These are phyloP conservation scores for Aspergillus costaricaensis DNA, from an alignment of 2,329 filamentous ascomycete genomes.

Conservation along the genomic window DNA sequence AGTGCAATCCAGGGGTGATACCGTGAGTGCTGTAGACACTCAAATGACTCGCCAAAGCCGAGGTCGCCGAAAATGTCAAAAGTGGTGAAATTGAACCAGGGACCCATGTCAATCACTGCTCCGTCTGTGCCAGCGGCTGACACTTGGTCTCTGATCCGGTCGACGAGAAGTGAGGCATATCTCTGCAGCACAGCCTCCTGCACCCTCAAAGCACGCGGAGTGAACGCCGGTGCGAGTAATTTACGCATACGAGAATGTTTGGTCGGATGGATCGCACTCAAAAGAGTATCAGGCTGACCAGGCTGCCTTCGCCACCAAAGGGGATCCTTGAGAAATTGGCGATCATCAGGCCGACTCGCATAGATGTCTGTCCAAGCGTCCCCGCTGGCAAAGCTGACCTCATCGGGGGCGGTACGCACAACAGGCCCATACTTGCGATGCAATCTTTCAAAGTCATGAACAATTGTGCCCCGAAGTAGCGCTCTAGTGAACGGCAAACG, in stretches of 20 bases:
- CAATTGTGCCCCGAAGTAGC: no score
- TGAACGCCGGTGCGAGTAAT: slow-evolving; percentile 1
- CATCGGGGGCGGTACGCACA: no score
- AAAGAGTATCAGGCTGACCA: slow-evolving; percentile 9
- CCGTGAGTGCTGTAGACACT: slow-evolving; percentile 29
- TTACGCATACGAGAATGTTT: slow-evolving; percentile 9
- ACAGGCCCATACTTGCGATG: no score
- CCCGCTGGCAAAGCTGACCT: no score
- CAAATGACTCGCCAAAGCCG: slow-evolving; percentile 36
- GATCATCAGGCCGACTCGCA: not conserved
- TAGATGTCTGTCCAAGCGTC: not conserved
- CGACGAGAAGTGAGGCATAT: slow-evolving; percentile 4
- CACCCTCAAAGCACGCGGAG: not conserved
- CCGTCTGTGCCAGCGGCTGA: not conserved
- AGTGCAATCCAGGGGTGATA: slow-evolving; percentile 35
- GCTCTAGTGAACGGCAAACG: no score
- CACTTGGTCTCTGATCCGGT: not conserved
- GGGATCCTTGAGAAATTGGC: slow-evolving; percentile 10
- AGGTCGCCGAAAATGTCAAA: slow-evolving; percentile 42
- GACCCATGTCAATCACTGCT: slow-evolving; percentile 20
- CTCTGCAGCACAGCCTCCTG: slow-evolving; percentile 7
- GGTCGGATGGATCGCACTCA: slow-evolving; percentile 7
- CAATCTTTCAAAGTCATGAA: no score
- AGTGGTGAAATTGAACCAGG: slow-evolving; percentile 31
- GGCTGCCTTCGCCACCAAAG: slow-evolving; percentile 9